Evolutionary conservation across 2,329 filamentous ascomycete genomes (phyloP), one percentile per base, ranked within the genome.

Genomic region (Scedosporium aurantiacum): DNA sequence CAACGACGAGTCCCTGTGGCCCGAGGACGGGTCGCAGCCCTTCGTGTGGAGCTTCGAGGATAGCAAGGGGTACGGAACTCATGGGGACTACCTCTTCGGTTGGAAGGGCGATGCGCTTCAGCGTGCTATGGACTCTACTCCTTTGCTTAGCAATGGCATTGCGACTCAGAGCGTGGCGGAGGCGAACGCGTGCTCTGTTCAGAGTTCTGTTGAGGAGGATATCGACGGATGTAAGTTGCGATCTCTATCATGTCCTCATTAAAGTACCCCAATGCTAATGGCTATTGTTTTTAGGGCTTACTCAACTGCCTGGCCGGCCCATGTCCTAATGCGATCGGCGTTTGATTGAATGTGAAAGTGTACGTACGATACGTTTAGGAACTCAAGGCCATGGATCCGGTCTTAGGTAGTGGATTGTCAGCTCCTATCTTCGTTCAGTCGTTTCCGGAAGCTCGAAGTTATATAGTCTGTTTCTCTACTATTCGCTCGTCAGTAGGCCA

Each of bases 81-180:
- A 75, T 63, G 73, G 71, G 14, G 74, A 75, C 62, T 75, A 76
- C 66, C 66, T 75, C 27, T 75, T 74, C 63, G 73, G 73, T 16
- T 75, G 73, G 70, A 69, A 70, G 62, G 70, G 63, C 25, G 70
- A 72, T 60, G 60, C 70, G 1, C 68, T 72, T 14, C 70, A 72
- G 63, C 61, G 64, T 3, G 70, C 70, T 52, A 71, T 64, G 63
- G 63, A 64, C 28, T 32, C 25, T 21, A 16, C 45, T 2, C 25
- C 58, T 14, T 14, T 60, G n/a, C 58, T 60, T n/a, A 60, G 72
- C 61, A 66, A 66, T 23, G 66, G 65, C 25, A 66, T 75, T 43
- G 68, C 67, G 56, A 69, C 68, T 5, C 71, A 74, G 65, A 63
- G 67, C 32, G 68, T 70, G n/a, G 66, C 66, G 10, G 66, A 69